Base-by-base conservation (phyloP, 139 green algal species). In the Tetradesmus obliquus region DNA sequence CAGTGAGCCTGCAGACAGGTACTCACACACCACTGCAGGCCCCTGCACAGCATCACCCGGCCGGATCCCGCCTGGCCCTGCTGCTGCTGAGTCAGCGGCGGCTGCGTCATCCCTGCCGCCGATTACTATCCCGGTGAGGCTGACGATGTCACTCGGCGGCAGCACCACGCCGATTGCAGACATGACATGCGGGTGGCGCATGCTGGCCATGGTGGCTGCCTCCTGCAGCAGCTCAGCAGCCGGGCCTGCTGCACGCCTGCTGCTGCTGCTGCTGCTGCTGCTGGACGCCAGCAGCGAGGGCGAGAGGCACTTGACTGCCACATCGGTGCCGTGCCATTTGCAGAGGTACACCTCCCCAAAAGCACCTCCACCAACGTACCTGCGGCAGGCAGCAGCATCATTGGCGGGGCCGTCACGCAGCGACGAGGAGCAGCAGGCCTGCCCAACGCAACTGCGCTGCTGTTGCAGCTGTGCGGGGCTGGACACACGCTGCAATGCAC, bases 101-200 rank as follows among this genome's bases (percentile, higher is more conserved):
- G 17, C 32, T n/a, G 45, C 5, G 24, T 84, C 32, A 57, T 32
- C 79, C 19, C 32, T 66, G 82, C 19, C 60, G 19, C 8, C 8
- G 8, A 19, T 71, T 71, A 71, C 60, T 71, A 71, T 3, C 7
- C 60, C 60, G 2, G 9, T 71, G 8, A 71, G 60, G 60, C 17
- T 87, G 54, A 72, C 17, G 3, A 87, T 3, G 45, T n/a, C 55
- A 53, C 8, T 51, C 10, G 71, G 71, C 17, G 86, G 94, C 91
- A 98, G 92, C n/a, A 97, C 96, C 6, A 97, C 90, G 57, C 96
- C 96, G 82, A 96, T 97, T 91, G 97, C 95, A 92, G 82, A 87
- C 54, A 87, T 24, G 32, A 96, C 91, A 58, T 96, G 96, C 58
- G 93, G 95, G 86, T 96, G 95, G 20, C 92, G 86, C 85, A 95